Evolutionary conservation across 805 yeast species (phyloP).

Genomic region (Metschnikowia proteae): DNA sequence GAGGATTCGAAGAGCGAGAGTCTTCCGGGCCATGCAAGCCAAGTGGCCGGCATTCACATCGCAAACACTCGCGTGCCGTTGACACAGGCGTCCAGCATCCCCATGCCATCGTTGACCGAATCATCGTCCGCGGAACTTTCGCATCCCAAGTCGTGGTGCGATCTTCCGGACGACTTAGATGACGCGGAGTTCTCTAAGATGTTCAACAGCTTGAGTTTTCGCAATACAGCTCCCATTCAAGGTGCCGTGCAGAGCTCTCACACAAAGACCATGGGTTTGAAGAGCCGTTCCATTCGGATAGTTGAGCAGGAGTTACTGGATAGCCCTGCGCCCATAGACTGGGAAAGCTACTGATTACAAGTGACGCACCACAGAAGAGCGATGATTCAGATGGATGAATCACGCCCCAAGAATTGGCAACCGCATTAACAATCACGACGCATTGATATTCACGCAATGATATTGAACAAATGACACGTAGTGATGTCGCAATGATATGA

Average conservation of each 20-base stretch:
- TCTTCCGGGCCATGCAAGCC: neutral
- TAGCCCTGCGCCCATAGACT: conserved; percentile 5
- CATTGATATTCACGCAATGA: neutral
- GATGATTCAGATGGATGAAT: too few species aligned
- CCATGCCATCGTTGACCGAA: conserved; percentile 31
- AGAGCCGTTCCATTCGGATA: conserved; percentile 8
- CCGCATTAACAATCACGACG: too few species aligned
- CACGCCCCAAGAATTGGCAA: too few species aligned
- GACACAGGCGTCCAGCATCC: neutral
- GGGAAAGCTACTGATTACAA: conserved; percentile 11
- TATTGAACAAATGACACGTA: neutral
- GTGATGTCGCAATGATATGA: neutral
- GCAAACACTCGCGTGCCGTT: neutral
- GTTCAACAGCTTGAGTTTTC: conserved; percentile 15
- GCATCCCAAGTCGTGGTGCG: conserved; percentile 30
- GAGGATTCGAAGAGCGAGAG: neutral
- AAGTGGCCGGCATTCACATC: conserved; percentile 8
- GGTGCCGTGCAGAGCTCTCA: neutral
- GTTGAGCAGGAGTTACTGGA: conserved; percentile 14
- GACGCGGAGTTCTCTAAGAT: conserved; percentile 24
- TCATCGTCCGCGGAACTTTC: conserved; percentile 17
- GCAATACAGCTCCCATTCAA: conserved; percentile 1
- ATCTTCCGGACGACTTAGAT: conserved; percentile 26
- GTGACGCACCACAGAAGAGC: neutral
- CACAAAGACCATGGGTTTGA: neutral